Evolutionary conservation across 106 monocot genomes (phyloP).

Genomic region (Allium cepa): DNA sequence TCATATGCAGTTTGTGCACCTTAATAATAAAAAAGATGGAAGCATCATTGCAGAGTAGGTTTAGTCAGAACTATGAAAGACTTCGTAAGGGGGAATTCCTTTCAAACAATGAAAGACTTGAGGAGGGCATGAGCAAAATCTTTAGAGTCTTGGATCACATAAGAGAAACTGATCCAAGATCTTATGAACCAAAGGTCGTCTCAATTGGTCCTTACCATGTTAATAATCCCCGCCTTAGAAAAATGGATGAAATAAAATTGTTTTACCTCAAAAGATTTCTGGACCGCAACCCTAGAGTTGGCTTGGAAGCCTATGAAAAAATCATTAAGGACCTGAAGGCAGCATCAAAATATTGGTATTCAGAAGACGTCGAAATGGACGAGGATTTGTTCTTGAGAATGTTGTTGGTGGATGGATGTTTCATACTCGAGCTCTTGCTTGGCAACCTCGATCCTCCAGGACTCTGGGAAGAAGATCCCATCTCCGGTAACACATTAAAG

Average conservation of each 20-base stretch:
- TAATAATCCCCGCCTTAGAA: not conserved
- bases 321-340: not conserved
- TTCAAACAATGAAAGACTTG: too few species aligned
- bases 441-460: not conserved
- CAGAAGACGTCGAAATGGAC: not conserved
- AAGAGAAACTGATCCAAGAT: not conserved
- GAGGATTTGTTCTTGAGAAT: not conserved
- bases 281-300: not conserved
- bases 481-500: not conserved
- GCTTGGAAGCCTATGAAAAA: not conserved
- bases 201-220: slow-evolving; percentile 21
- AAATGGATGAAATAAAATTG: slow-evolving; percentile 8
- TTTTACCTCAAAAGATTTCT: slow-evolving; percentile 5
- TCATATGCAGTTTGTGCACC: too few species aligned
- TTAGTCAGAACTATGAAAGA: too few species aligned
- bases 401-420: slow-evolving; percentile 10
- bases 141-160: too few species aligned
- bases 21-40: too few species aligned
- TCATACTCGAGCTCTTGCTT: slow-evolving; percentile 6
- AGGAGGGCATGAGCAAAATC: too few species aligned
- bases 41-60: too few species aligned
- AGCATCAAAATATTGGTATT: not conserved
- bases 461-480: not conserved
- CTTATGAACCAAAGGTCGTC: slow-evolving; percentile 16
- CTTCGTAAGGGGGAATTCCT: too few species aligned